Evolutionary conservation across 2,329 filamentous ascomycete genomes (phyloP).

Genomic region (Pochonia chlamydosporia): DNA sequence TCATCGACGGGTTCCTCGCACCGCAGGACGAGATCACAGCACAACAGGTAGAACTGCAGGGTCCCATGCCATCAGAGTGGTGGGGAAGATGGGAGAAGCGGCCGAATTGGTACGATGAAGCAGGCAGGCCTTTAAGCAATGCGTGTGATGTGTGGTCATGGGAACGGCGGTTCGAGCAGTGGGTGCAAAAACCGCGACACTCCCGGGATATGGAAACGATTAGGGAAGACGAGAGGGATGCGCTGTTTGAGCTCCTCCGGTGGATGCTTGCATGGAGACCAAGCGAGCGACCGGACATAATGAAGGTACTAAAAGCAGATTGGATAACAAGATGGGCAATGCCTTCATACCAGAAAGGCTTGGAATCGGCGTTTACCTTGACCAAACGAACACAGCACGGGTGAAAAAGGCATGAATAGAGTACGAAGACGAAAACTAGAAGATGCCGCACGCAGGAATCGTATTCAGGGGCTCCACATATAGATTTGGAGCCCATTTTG

Average conservation of each 20-base stretch:
- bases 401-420: no score
- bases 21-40: slow-evolving; percentile 13
- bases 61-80: slow-evolving; percentile 14
- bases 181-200: slow-evolving; percentile 12
- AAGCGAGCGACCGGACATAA: slow-evolving; percentile 7
- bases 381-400: no score
- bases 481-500: no score
- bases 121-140: slow-evolving; percentile 9
- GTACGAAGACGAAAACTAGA: no score
- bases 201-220: slow-evolving; percentile 8
- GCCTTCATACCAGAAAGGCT: slow-evolving; percentile 10
- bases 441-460: no score
- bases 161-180: slow-evolving; percentile 13
- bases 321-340: slow-evolving; percentile 14
- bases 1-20: slow-evolving; percentile 11
- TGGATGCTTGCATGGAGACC: slow-evolving; percentile 15
- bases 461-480: no score
- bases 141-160: slow-evolving; percentile 11
- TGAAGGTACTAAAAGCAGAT: slow-evolving; percentile 7
- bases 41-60: slow-evolving; percentile 15
- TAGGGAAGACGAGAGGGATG: slow-evolving; percentile 8
- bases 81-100: slow-evolving; percentile 16
- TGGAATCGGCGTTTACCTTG: not conserved
- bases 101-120: slow-evolving; percentile 13
- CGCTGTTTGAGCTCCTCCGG: slow-evolving; percentile 7